These are phyloP conservation scores for Quercus agrifolia DNA, from an alignment of 306 rosid species.

Conservation along the genomic window DNA sequence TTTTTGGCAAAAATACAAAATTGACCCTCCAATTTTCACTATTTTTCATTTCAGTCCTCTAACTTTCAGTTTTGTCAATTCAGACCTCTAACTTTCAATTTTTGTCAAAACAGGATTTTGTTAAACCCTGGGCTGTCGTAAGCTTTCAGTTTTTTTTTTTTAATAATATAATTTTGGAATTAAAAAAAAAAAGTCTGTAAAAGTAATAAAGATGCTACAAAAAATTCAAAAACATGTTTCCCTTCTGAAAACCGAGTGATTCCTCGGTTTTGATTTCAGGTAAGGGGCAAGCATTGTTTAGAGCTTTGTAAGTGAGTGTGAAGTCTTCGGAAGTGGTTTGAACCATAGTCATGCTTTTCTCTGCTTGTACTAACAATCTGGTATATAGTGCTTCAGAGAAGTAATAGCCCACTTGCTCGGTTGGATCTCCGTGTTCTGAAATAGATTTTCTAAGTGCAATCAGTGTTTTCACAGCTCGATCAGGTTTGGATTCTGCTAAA, in stretches of 20 bases:
- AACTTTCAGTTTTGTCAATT: too few species aligned
- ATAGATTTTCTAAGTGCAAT: slow-evolving; percentile 44
- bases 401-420: slow-evolving; percentile 58
- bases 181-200: too few species aligned
- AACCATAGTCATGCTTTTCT: slow-evolving; percentile 1
- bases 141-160: too few species aligned
- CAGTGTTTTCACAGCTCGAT: slow-evolving; percentile 54
- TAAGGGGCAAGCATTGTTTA: slow-evolving; percentile 88
- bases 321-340: slow-evolving; percentile 45
- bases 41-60: too few species aligned
- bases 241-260: too few species aligned
- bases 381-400: slow-evolving; percentile 57
- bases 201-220: too few species aligned
- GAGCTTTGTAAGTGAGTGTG: slow-evolving; percentile 70
- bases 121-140: fast-evolving
- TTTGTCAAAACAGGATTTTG: fast-evolving
- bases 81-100: fast-evolving
- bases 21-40: fast-evolving
- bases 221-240: too few species aligned
- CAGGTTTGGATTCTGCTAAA: slow-evolving; percentile 46
- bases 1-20: too few species aligned
- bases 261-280: too few species aligned
- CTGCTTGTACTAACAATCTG: slow-evolving; percentile 26
- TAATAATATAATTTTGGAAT: too few species aligned
- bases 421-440: slow-evolving; percentile 78